These are phyloP conservation scores for Pleomassaria siparia DNA, from an alignment of 2,329 filamentous ascomycete genomes.

Conservation along the genomic window DNA sequence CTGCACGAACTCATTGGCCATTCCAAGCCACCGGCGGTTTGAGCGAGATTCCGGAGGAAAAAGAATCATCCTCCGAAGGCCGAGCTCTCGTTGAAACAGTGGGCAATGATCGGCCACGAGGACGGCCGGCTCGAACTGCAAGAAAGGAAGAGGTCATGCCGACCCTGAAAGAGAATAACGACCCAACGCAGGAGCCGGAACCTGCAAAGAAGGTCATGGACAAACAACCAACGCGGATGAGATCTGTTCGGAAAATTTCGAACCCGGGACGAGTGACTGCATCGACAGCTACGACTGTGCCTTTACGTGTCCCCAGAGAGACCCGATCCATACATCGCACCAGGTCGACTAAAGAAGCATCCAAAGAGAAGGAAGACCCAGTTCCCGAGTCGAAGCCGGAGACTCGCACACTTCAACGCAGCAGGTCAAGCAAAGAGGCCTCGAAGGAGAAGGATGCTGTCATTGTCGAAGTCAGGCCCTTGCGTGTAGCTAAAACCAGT, in stretches of 20 bases:
- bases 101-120: slow-evolving; percentile 45
- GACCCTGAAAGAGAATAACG: slow-evolving; percentile 41
- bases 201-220: slow-evolving; percentile 31
- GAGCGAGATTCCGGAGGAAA: slow-evolving; percentile 45
- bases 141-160: slow-evolving; percentile 29
- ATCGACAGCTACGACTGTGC: slow-evolving; percentile 31
- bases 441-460: slow-evolving; percentile 24
- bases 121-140: slow-evolving; percentile 22
- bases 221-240: slow-evolving; percentile 40
- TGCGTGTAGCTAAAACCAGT: slow-evolving; percentile 23
- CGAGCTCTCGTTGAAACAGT: slow-evolving; percentile 48
- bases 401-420: slow-evolving; percentile 26
- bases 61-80: slow-evolving; percentile 42
- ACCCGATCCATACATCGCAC: slow-evolving; percentile 29
- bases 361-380: slow-evolving; percentile 25
- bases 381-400: slow-evolving; percentile 29
- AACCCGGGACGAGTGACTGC: slow-evolving; percentile 36
- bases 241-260: slow-evolving; percentile 39
- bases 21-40: slow-evolving; percentile 33
- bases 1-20: slow-evolving; percentile 42
- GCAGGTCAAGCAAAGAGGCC: slow-evolving; percentile 25
- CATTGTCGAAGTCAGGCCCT: slow-evolving; percentile 26
- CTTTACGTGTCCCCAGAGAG: slow-evolving; percentile 31
- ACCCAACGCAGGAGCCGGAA: slow-evolving; percentile 31
- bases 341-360: slow-evolving; percentile 23